Percentiles rank a stretch among this genome's conserved stretches.
These are phyloP conservation scores for Plantago coronopus DNA, from an alignment of 305 asterid genomes.

Conservation along the genomic window DNA sequence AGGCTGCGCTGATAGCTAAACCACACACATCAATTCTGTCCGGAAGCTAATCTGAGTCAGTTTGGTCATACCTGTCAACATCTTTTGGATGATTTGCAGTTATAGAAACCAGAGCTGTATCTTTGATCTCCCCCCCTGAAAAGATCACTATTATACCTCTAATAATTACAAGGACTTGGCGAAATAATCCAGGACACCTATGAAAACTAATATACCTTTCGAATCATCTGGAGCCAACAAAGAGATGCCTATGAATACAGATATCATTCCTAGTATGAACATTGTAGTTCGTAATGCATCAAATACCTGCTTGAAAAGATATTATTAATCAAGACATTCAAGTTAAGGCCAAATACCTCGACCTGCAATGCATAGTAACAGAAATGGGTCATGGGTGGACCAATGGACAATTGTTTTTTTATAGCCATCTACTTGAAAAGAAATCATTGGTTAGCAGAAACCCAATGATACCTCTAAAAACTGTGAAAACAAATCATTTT, in stretches of 20 bases:
- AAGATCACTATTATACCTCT: conserved; percentile 19
- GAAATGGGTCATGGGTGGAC: too few species aligned
- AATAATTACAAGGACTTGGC: conserved; percentile 6
- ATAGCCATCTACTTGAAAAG: too few species aligned
- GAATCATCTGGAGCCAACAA: conserved; percentile 92
- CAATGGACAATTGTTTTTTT: too few species aligned
- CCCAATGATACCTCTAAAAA: neutral
- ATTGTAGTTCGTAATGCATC: conserved; percentile 78
- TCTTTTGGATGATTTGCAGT: conserved; percentile 48
- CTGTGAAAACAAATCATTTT: neutral
- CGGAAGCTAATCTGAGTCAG: conserved; percentile 6
- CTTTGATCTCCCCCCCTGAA: conserved; percentile 71
- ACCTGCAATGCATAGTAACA: too few species aligned
- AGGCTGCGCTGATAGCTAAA: conserved; percentile 4
- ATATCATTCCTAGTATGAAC: conserved; percentile 82
- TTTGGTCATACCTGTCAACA: conserved; percentile 55
- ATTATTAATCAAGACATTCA: neutral
- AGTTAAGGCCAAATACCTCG: conserved; percentile 8
- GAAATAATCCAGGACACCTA: neutral
- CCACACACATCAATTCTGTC: conserved; percentile 4
- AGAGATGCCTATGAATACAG: conserved; percentile 88
- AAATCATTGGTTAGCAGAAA: too few species aligned
- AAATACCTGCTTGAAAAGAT: conserved; percentile 55
- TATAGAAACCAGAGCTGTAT: conserved; percentile 46
- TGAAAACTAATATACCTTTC: conserved; percentile 49